Evolutionary conservation across 805 yeast species (phyloP).

Genomic region (Barnettozyma siamensis): DNA sequence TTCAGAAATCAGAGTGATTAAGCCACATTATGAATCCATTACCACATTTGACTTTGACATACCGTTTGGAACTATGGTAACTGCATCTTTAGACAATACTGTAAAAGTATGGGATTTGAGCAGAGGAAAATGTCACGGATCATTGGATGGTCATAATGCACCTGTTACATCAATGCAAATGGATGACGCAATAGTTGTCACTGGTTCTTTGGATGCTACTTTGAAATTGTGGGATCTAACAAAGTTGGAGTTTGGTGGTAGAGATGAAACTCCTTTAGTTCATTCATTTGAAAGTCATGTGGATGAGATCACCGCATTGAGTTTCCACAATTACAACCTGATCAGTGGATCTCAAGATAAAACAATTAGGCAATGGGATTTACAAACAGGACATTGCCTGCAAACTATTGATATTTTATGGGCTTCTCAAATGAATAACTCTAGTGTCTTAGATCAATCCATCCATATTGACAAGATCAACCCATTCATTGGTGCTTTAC

Average conservation of each 20-base stretch:
- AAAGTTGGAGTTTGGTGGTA: conserved; percentile 19
- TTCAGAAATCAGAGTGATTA: conserved; percentile 41
- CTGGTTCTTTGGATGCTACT: conserved; percentile 61
- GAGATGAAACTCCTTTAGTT: conserved; percentile 32
- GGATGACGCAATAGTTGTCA: conserved; percentile 42
- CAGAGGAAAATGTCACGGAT: conserved; percentile 42
- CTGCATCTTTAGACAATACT: conserved; percentile 73
- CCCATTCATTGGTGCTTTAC: conserved; percentile 60
- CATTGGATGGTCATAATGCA: conserved; percentile 56
- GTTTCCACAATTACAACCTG: conserved; percentile 45
- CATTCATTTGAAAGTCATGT: conserved; percentile 58
- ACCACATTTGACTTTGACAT: conserved; percentile 61
- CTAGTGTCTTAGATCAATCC: conserved; percentile 11
- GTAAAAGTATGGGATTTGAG: conserved; percentile 82
- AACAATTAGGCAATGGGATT: conserved; percentile 74
- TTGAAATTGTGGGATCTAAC: conserved; percentile 55
- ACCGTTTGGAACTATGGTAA: conserved; percentile 71
- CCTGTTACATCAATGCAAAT: conserved; percentile 55
- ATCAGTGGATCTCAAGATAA: conserved; percentile 68
- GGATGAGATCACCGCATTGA: conserved; percentile 59
- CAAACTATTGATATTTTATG: conserved; percentile 67
- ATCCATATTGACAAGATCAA: conserved; percentile 12
- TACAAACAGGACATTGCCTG: conserved; percentile 55
- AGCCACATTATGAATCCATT: conserved; percentile 49
- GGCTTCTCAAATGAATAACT: conserved; percentile 37